Evolutionary conservation across 371 early-diverging fungal species (phyloP).

Genomic region (Mucor sp.): DNA sequence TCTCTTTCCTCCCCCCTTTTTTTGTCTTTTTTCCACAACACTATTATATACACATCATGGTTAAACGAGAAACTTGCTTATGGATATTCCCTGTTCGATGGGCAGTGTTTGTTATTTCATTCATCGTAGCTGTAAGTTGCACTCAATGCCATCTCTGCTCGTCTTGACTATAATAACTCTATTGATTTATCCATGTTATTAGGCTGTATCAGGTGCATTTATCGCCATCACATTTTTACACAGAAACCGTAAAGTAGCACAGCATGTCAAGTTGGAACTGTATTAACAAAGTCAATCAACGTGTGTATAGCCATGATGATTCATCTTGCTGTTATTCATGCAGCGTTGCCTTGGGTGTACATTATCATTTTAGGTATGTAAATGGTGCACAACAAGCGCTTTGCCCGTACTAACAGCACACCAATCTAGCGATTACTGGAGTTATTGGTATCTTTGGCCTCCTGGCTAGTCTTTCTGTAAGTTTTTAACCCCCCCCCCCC

Average conservation of each 20-base stretch:
- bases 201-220: conserved; percentile 9
- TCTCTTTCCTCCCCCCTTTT: neutral
- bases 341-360: conserved; percentile 41
- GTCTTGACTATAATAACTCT: neutral
- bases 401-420: neutral
- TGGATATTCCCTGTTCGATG: conserved; percentile 14
- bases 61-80: conserved; percentile 8
- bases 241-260: conserved; percentile 40
- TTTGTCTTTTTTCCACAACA: neutral
- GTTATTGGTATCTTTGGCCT: conserved; percentile 40
- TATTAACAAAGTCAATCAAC: neutral
- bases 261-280: neutral
- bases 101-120: conserved; percentile 10
- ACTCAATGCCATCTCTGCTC: neutral
- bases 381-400: neutral
- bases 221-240: conserved; percentile 39
- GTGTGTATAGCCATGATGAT: conserved; percentile 42
- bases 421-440: conserved; percentile 28
- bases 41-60: neutral
- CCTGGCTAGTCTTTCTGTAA: conserved; percentile 38
- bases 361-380: conserved; percentile 33
- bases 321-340: conserved; percentile 36
- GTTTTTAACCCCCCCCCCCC: no score
- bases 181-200: neutral
- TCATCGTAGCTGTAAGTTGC: conserved; percentile 1